phyloP scores from a whole-genome alignment of 2,329 filamentous ascomycete genomes.

The Aspergillus sp. region DNA sequence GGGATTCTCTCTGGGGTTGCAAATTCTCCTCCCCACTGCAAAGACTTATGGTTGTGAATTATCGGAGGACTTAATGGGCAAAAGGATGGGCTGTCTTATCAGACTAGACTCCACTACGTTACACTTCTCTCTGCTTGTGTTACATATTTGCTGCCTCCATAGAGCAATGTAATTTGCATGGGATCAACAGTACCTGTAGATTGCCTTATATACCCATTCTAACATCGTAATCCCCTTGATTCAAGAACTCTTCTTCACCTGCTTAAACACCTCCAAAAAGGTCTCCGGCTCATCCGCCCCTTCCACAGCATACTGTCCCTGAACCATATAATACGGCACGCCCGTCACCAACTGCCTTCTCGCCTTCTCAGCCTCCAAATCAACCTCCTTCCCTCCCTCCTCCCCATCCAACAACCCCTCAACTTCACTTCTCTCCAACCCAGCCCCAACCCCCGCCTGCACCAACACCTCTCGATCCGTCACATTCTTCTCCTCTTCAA shows the following conservation, averaged over 20 bases:
- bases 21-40: not conserved
- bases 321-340: constrained; percentile 75
- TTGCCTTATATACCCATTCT: not conserved
- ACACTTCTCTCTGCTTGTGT: not conserved
- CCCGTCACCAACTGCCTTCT: constrained; percentile 60
- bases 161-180: not conserved
- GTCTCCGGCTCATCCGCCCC: constrained; percentile 70
- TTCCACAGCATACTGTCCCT: constrained; percentile 65
- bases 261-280: constrained; percentile 67
- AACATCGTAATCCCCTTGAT: too few relatives aligned
- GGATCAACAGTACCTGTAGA: too few relatives aligned
- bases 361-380: constrained; percentile 57
- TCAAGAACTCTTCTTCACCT: constrained; percentile 50
- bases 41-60: not conserved
- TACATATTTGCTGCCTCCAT: not conserved
- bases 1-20: not conserved
- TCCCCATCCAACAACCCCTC: constrained; percentile 57
- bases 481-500: constrained; percentile 66
- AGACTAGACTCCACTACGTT: constrained; percentile 1
- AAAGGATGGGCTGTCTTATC: not conserved
- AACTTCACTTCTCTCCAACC: constrained; percentile 56
- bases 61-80: not conserved
- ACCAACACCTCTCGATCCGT: constrained; percentile 58
- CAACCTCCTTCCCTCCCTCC: constrained; percentile 59
- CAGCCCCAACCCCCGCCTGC: constrained; percentile 56